phyloP scores from a whole-genome alignment of 805 yeast genomes.

The Cyberlindnera petersonii region DNA sequence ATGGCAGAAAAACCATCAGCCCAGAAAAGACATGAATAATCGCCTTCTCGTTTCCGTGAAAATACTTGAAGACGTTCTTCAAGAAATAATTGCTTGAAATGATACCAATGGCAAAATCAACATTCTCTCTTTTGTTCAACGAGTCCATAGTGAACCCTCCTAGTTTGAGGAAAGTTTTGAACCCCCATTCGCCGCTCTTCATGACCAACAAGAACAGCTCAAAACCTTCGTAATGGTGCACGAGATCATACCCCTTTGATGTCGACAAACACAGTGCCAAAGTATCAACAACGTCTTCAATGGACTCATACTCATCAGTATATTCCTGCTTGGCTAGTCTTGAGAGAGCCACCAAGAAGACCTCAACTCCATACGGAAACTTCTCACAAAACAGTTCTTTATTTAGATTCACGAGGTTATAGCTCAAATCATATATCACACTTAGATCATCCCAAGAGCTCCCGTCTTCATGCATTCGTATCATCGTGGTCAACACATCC shows the following conservation, averaged over 20 bases:
- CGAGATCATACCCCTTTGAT: constrained; percentile 10
- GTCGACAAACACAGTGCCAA: constrained; percentile 9
- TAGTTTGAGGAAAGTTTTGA: constrained; percentile 14
- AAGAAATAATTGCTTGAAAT: constrained; percentile 15
- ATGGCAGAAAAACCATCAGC: constrained; percentile 20
- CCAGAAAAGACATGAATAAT: constrained; percentile 12
- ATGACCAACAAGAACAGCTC: constrained; percentile 14
- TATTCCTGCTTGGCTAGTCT: constrained; percentile 1
- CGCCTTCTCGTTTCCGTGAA: constrained; percentile 7
- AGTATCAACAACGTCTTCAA: constrained; percentile 15
- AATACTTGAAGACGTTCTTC: constrained; percentile 15
- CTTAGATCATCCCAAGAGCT: neutral
- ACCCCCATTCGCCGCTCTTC: constrained; percentile 11
- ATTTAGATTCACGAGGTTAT: constrained; percentile 9
- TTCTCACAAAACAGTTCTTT: constrained; percentile 4
- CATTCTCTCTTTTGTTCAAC: constrained; percentile 10
- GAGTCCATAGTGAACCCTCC: constrained; percentile 14
- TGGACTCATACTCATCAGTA: constrained; percentile 5
- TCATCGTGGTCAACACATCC: constrained; percentile 1
- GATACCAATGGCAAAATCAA: constrained; percentile 11
- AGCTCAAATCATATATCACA: constrained; percentile 3
- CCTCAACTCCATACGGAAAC: constrained; percentile 12
- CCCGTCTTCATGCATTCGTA: neutral
- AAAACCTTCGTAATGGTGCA: constrained; percentile 20
- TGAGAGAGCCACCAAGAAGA: constrained; percentile 9